Evolutionary conservation across 129 eudicot species (phyloP), one percentile per base, ranked within the genome.

Genomic region (Helianthus tuberosus): DNA sequence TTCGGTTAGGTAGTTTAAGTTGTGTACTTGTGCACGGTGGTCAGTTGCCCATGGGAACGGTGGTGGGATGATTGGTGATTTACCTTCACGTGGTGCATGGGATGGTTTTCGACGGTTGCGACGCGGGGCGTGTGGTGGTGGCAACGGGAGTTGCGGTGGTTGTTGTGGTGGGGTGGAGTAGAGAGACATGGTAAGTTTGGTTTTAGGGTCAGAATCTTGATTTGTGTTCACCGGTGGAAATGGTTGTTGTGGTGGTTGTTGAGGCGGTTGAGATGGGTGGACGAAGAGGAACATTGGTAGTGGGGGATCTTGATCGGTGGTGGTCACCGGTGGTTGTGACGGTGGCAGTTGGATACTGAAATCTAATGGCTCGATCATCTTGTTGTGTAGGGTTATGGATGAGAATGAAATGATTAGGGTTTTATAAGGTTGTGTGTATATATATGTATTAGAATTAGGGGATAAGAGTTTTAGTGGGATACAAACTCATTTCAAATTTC

Each of bases 21-120:
- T 57, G 78, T 81, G 89, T 8, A 91, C 78, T 10, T 59, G 73
- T 12, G 91, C 91, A 29, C 88, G 86, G 1, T 17, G 71, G 20
- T 49, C 32, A 0, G 89, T 83, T 0, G 95, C 89, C 97, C 92
- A 91, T 4, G 72, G 70, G 59, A 7, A 88, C 1, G 89, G 94
- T 0, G 85, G 76, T 8, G 75, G 58, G 11, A 84, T 48, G 2
- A 69, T 65, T 5, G 65, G 38, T 10, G 57, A 15, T 54, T 83
- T 82, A 6, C 75, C 87, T 6, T 62, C 72, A 6, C 67, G 44
- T 7, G 88, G 84, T n/a, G 54, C 38, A 8, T 55, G 77, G 5
- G 83, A 14, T 0, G 82, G 86, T 63, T 80, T 83, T 7, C 83
- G 79, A 3, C 89, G 87, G 7, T 57, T 10, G 1, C 85, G 80